phyloP scores from a whole-genome alignment of 176 grass and related monocot species.

The Puccinellia tenuiflora region DNA sequence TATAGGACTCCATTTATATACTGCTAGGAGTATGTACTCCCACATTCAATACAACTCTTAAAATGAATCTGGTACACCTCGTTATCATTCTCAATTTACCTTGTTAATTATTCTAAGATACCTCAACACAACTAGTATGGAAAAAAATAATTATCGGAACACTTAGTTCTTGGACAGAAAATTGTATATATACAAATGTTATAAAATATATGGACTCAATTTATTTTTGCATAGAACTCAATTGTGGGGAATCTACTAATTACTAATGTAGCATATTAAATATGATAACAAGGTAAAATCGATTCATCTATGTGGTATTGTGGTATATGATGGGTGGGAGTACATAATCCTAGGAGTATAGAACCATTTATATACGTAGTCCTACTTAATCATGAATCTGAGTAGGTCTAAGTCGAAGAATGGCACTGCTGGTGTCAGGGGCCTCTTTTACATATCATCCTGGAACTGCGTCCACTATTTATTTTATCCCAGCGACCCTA shows the following conservation, averaged over 20 bases:
- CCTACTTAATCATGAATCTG: background rate
- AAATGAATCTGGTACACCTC: background rate
- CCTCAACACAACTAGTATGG: background rate
- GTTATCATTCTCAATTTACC: background rate
- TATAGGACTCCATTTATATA: background rate
- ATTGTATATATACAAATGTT: background rate
- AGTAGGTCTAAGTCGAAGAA: background rate
- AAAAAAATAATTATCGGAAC: background rate
- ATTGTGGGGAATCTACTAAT: too few relatives aligned
- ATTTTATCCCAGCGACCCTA: background rate
- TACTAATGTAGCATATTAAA: too few relatives aligned
- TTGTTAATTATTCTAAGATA: background rate
- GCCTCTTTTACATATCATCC: background rate
- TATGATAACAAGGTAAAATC: too few relatives aligned
- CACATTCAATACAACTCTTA: background rate
- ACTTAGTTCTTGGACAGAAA: background rate
- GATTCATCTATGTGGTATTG: too few relatives aligned
- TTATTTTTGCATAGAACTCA: too few relatives aligned
- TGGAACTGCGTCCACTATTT: background rate
- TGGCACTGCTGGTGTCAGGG: background rate
- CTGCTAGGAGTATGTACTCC: background rate
- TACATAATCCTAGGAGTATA: background rate
- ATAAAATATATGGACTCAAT: too few relatives aligned
- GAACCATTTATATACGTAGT: background rate
- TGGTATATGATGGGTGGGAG: too few relatives aligned